These are phyloP conservation scores for Epichloe sp. DNA, from an alignment of 2,329 filamentous ascomycete species.

Conservation along the genomic window DNA sequence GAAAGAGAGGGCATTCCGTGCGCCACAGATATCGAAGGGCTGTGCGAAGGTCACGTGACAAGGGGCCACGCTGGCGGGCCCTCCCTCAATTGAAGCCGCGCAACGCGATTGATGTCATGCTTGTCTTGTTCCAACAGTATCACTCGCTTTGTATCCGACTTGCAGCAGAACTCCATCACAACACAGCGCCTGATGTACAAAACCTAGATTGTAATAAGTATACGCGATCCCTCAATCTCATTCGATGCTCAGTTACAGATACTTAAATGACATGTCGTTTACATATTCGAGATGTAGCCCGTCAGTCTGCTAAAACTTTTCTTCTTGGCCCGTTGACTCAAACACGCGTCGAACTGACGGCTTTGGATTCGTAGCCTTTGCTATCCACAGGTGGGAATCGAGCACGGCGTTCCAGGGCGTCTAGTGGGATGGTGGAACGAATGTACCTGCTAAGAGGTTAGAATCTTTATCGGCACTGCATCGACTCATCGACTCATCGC, in stretches of 20 bases:
- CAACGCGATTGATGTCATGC: too few relatives aligned
- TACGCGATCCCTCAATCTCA: background rate
- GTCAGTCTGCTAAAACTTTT: background rate
- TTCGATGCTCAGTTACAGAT: background rate
- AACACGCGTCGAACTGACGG: constrained; percentile 23
- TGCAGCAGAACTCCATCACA: background rate
- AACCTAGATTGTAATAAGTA: background rate
- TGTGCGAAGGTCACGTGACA: too few relatives aligned
- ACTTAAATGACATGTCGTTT: background rate
- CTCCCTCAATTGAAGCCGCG: too few relatives aligned
- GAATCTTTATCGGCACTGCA: background rate
- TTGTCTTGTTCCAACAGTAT: too few relatives aligned
- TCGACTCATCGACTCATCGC: background rate
- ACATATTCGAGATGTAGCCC: background rate
- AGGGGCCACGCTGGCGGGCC: too few relatives aligned
- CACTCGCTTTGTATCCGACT: constrained; percentile 2
- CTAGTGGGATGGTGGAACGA: constrained; percentile 66
- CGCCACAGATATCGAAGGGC: too few relatives aligned
- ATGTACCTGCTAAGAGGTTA: constrained; percentile 52
- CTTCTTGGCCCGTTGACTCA: constrained; percentile 1
- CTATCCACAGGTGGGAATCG: constrained; percentile 55
- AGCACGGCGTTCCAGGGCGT: constrained; percentile 65
- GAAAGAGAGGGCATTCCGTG: too few relatives aligned
- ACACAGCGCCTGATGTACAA: background rate
- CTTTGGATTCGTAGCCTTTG: constrained; percentile 33